Conservation (phyloP, 129 eudicot genomes). For the Centaurea solstitialis region DNA sequence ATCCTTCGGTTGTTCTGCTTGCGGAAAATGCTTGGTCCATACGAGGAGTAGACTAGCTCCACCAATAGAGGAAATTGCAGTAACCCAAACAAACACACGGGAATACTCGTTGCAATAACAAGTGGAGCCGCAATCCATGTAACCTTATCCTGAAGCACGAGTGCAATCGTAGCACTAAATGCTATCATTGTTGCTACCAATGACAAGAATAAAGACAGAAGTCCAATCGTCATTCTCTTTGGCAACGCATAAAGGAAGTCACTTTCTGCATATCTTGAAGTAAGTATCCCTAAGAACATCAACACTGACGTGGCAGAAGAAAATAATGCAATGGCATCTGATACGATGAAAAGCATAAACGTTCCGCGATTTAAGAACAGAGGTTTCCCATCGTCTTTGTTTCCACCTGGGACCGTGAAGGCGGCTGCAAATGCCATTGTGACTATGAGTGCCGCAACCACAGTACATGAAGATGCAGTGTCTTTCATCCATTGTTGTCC, state of each 20-base stretch:
- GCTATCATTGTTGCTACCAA: background rate
- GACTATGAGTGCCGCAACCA: conserved; percentile 32
- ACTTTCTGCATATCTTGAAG: conserved; percentile 5
- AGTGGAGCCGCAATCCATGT: background rate
- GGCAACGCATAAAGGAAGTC: conserved; percentile 24
- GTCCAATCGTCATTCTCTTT: conserved; percentile 24
- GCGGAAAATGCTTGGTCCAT: background rate
- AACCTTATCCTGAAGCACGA: background rate
- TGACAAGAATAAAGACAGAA: conserved; percentile 5
- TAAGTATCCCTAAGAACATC: conserved; percentile 27
- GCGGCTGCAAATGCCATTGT: conserved; percentile 35
- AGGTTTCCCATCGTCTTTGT: too few species aligned
- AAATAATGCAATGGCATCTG: conserved; percentile 28
- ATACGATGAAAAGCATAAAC: conserved; percentile 15
- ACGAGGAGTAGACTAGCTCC: background rate
- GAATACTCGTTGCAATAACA: background rate
- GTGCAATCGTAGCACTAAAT: background rate
- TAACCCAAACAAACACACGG: background rate
- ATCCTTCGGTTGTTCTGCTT: too few species aligned
- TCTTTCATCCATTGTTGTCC: conserved; percentile 33
- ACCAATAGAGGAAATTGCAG: background rate
- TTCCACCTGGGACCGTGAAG: conserved; percentile 25
- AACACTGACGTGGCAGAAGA: conserved; percentile 21
- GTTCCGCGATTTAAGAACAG: too few species aligned
- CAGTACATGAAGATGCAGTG: conserved; percentile 22